These are phyloP conservation scores for Rhizophagus prolifer DNA, from an alignment of 192 early-diverging fungal species.

Conservation along the genomic window DNA sequence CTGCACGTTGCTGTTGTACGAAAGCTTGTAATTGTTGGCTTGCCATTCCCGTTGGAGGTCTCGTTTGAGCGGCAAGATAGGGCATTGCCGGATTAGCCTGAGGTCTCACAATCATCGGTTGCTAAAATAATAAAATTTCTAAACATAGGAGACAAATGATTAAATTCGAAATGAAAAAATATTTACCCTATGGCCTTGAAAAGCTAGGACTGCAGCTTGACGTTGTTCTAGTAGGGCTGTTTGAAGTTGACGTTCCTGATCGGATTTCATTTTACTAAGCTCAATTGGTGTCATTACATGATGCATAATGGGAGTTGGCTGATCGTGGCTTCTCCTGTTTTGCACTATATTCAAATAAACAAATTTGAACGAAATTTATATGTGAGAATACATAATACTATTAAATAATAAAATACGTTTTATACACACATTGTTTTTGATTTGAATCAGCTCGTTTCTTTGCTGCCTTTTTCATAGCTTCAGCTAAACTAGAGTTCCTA, in stretches of 20 bases:
- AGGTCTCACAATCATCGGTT: constrained; percentile 19
- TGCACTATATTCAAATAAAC: not conserved
- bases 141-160: not conserved
- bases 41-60: not conserved
- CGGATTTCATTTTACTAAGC: constrained; percentile 49
- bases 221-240: constrained; percentile 52
- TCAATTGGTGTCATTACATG: constrained; percentile 51
- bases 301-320: constrained; percentile 10
- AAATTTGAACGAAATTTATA: constrained; percentile 9
- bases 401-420: constrained; percentile 30
- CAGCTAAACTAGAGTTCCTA: constrained; percentile 56
- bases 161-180: not conserved
- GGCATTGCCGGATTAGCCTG: not conserved
- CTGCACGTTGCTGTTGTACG: not conserved
- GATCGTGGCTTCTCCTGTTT: constrained; percentile 3
- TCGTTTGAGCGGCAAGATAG: not conserved
- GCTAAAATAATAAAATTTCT: not conserved
- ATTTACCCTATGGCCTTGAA: constrained; percentile 36
- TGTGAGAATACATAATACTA: not conserved
- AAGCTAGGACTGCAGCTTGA: constrained; percentile 44
- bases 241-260: constrained; percentile 50
- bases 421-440: constrained; percentile 36
- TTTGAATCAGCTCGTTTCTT: constrained; percentile 55
- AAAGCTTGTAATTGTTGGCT: not conserved
- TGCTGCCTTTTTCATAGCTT: constrained; percentile 59